Evolutionary conservation across 129 eudicot genomes (phyloP), one percentile per base, ranked within the genome.

Genomic region (Helichrysum umbraculigerum): DNA sequence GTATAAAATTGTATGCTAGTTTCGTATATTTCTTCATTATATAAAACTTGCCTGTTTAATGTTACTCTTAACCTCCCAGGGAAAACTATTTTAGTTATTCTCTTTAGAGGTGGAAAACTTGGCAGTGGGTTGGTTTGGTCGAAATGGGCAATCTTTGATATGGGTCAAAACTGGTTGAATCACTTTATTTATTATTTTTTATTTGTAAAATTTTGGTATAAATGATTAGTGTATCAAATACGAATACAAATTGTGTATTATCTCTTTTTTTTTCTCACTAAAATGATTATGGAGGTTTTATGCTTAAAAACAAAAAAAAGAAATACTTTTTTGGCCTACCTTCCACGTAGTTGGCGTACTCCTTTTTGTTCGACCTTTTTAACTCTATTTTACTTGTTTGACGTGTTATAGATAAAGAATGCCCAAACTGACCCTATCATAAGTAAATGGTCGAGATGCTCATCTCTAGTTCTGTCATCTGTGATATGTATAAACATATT

Each of bases 1-100:
- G 97, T 91, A 67, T 56, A 61, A 12, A 35, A 42, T 64, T 64
- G 21, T 52, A 22, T 50, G 35, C 37, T 69, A 42, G 67, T 29
- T 69, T 47, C 34, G 62, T 68, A 52, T 33, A n/a, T 37, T 34
- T 29, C 50, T 5, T 37, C 42, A 35, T 59, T 32, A 25, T 30
- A 30, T 35, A 60, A 28, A 15, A 35, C 9, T 29, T 19, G 34
- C 47, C 10, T 30, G 37, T 29, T 11, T 62, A 28, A 12, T 29
- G n/a, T 11, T 62, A 8, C n/a, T 63, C 1, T 17, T 30, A 29
- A n/a, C 30, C 34, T 60, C 16, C 11, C 66, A 21, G 32, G 15
- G 66, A 20, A 60, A 60, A 22, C 7, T 60, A 22, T 30, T 41
- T 42, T 32, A 63, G 39, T 12, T 25, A 6, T 30, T 14, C 69